A percentile compares a stretch with the other conserved stretches of the same genome.
These are phyloP conservation scores for Flaveria floridana DNA, from an alignment of 140 eudicot genomes.

Conservation along the genomic window DNA sequence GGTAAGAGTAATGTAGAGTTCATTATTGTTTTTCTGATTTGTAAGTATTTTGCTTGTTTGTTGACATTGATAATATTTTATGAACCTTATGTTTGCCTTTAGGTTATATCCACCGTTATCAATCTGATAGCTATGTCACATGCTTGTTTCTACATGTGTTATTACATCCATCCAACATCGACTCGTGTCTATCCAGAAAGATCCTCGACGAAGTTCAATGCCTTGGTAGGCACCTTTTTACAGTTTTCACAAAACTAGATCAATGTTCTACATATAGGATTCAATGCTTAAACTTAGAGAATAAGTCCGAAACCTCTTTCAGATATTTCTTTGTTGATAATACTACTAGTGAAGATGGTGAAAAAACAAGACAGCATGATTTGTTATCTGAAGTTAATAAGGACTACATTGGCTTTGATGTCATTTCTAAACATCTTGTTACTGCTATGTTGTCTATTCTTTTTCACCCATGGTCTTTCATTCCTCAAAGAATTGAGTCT, in stretches of 20 bases:
- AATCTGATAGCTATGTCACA: background rate
- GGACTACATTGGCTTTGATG: slow-evolving; percentile 12
- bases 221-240: background rate
- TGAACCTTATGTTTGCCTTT: background rate
- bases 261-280: background rate
- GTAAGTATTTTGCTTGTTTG: background rate
- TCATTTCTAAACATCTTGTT: slow-evolving; percentile 3
- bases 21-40: too few species aligned
- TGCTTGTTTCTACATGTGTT: slow-evolving; percentile 1
- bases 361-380: background rate
- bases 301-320: background rate
- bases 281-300: background rate
- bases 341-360: background rate
- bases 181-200: background rate
- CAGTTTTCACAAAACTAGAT: background rate
- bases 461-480: background rate
- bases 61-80: background rate
- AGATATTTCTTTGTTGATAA: background rate
- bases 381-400: background rate
- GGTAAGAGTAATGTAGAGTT: background rate
- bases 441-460: background rate
- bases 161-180: background rate
- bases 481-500: background rate
- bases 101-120: background rate
- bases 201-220: background rate